These are phyloP conservation scores for Posidonia oceanica DNA, from an alignment of 116 monocot species.

Conservation along the genomic window DNA sequence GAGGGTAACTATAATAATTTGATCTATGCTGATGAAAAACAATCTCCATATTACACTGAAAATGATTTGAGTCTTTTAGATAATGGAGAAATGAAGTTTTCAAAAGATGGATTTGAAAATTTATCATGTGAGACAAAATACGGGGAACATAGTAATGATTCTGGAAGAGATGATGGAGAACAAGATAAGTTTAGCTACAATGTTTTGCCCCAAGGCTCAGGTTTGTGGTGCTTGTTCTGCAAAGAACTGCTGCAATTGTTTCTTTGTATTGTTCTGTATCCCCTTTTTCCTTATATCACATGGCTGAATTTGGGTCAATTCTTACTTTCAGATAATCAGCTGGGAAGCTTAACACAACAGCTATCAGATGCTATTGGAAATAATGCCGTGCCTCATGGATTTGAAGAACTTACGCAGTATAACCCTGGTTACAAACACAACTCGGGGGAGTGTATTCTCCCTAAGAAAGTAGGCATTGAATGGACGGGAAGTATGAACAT, in stretches of 20 bases:
- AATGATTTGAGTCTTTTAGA: no score
- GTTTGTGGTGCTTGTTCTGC: constrained; percentile 2
- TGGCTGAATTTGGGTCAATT: no score
- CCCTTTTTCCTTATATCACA: neutral
- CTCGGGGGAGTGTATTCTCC: neutral
- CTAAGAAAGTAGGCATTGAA: constrained; percentile 21
- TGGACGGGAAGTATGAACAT: constrained; percentile 26
- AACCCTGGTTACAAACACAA: constrained; percentile 7
- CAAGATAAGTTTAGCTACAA: neutral
- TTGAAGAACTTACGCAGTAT: constrained; percentile 7
- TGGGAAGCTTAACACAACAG: no score
- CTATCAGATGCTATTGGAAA: no score
- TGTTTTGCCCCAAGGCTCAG: constrained; percentile 5
- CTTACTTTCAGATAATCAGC: no score
- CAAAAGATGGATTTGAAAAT: constrained; percentile 4
- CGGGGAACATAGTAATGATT: neutral
- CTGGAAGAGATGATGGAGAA: neutral
- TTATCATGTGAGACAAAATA: constrained; percentile 2
- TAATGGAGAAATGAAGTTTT: no score
- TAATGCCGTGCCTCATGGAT: neutral
- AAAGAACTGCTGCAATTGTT: neutral
- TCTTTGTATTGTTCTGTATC: neutral
- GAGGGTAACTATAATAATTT: constrained; percentile 21
- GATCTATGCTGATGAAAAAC: constrained; percentile 13
- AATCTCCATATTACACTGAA: constrained; percentile 7